These are phyloP conservation scores for Tolypocladium guangdongense DNA, from an alignment of 2,329 filamentous ascomycete species.

Conservation along the genomic window DNA sequence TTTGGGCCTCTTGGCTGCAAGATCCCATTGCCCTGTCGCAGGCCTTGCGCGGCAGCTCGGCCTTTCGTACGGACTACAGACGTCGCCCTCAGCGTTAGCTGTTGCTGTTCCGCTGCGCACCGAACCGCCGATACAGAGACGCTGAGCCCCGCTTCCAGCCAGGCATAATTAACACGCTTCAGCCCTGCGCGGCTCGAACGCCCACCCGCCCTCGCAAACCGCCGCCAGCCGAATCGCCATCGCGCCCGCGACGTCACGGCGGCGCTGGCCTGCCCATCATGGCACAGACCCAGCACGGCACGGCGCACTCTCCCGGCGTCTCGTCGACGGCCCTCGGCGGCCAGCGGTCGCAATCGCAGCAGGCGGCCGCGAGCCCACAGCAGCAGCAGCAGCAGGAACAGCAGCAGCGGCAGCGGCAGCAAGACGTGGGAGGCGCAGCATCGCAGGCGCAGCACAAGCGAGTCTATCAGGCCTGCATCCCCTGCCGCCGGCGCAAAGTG, in stretches of 20 bases:
- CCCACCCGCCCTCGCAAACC: constrained; percentile 18
- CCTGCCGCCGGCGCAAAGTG: constrained; percentile 50
- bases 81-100: background rate
- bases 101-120: background rate
- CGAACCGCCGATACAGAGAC: background rate
- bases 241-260: constrained; percentile 3
- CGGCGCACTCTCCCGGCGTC: constrained; percentile 8
- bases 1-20: background rate
- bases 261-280: constrained; percentile 6
- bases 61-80: background rate
- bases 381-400: constrained; percentile 2
- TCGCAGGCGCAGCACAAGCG: constrained; percentile 40
- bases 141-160: constrained; percentile 2
- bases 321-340: constrained; percentile 7
- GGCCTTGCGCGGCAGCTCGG: background rate
- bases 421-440: background rate
- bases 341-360: constrained; percentile 8
- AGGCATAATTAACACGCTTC: constrained; percentile 1
- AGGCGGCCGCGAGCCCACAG: constrained; percentile 7
- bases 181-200: constrained; percentile 5
- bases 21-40: background rate
- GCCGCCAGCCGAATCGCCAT: constrained; percentile 21
- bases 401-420: constrained; percentile 4
- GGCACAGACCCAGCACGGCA: constrained; percentile 10
- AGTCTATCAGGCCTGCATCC: constrained; percentile 53